Conservation (phyloP, 257 asterid species). For the Buddleja alternifolia region DNA sequence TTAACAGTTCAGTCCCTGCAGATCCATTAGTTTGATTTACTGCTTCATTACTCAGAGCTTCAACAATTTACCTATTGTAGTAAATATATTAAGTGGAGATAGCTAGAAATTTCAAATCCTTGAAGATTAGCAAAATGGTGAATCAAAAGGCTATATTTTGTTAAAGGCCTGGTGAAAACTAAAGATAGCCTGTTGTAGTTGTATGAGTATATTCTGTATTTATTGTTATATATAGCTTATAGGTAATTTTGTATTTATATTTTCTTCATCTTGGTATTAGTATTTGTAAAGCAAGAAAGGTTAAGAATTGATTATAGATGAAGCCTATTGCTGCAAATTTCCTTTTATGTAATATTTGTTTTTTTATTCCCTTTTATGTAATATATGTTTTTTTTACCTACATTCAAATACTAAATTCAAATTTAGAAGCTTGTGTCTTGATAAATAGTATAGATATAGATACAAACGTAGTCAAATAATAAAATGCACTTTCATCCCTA, state of each 20-base stretch:
- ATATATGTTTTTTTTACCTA: no score
- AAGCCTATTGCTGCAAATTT: neutral
- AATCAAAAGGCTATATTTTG: conserved; percentile 14
- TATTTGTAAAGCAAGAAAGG: conserved; percentile 20
- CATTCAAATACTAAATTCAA: no score
- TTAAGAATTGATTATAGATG: neutral
- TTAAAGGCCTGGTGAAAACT: conserved; percentile 29
- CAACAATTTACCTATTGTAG: neutral
- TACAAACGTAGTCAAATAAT: no score
- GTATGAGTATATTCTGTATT: neutral
- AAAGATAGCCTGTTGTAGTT: conserved; percentile 14
- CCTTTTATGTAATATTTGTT: conserved; percentile 3
- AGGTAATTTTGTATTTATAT: neutral
- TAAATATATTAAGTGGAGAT: no score
- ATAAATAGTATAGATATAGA: no score
- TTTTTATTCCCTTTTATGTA: neutral
- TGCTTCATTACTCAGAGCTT: neutral
- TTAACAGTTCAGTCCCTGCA: conserved; percentile 27
- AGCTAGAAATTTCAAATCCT: neutral
- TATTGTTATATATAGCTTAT: neutral
- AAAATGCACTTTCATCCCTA: no score
- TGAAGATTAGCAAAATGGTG: conserved; percentile 8
- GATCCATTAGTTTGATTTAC: conserved; percentile 42
- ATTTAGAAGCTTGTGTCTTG: no score
- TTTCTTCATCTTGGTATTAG: neutral